phyloP scores from a whole-genome alignment of 225 moss, liverwort and hornwort genomes.

The Physcomitrium patens region DNA sequence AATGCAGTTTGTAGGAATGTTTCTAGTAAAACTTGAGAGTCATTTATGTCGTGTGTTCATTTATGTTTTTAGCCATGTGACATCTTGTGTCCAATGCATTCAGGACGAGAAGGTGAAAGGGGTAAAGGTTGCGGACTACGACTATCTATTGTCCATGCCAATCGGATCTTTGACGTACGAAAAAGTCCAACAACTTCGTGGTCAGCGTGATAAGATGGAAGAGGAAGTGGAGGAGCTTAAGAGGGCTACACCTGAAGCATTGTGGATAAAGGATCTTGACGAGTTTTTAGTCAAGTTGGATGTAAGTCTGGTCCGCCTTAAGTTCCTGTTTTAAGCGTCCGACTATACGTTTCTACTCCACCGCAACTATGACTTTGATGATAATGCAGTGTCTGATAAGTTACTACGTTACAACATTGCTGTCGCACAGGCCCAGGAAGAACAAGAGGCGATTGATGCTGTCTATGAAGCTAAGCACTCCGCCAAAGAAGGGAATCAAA shows the following conservation, averaged over 20 bases:
- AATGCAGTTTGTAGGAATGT: no score
- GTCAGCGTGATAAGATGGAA: slow-evolving; percentile 49
- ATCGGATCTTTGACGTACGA: slow-evolving; percentile 90
- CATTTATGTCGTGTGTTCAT: neutral
- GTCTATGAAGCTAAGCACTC: slow-evolving; percentile 53
- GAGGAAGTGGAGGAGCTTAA: slow-evolving; percentile 55
- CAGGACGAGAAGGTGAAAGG: slow-evolving; percentile 59
- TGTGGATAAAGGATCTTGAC: slow-evolving; percentile 65
- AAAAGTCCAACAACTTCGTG: slow-evolving; percentile 62
- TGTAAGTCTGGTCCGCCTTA: slow-evolving; percentile 33
- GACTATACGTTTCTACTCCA: no score
- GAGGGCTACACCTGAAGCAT: slow-evolving; percentile 54
- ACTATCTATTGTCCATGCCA: slow-evolving; percentile 89
- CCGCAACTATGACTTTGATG: neutral
- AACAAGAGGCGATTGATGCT: slow-evolving; percentile 59
- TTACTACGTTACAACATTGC: neutral
- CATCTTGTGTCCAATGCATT: neutral
- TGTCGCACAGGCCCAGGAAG: slow-evolving; percentile 49
- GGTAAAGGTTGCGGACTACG: slow-evolving; percentile 70
- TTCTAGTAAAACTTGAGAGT: no score
- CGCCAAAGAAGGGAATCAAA: slow-evolving; percentile 62
- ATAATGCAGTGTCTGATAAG: neutral
- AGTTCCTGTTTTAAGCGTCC: neutral
- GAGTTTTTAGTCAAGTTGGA: slow-evolving; percentile 53
- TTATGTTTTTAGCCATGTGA: neutral